Evolutionary conservation across 768 basidiomycete genomes (phyloP), one percentile per base, ranked within the genome.

Genomic region (Boletus vinaceobasis): DNA sequence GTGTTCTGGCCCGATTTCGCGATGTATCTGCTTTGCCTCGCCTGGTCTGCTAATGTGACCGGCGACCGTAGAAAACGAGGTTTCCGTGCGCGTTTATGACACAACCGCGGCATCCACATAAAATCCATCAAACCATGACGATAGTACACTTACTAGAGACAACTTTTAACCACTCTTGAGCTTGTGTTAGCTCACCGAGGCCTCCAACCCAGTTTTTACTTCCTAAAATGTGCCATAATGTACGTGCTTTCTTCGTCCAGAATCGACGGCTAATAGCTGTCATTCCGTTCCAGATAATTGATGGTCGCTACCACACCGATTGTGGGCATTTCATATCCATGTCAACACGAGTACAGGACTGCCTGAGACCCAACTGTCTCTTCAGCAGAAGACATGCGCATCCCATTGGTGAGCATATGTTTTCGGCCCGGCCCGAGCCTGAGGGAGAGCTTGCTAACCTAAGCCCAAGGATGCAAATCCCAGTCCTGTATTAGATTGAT

Each of bases 261-360:
- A 37, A 45, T 37, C n/a, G n/a, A 29, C 26, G 15, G 23, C 56
- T 53, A 36, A 56, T 42, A 4, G 13, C 17, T 33, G 27, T 42
- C 36, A 35, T 49, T 27, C 44, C 32, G 31, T 43, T 55, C 35
- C 60, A 90, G 88, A 78, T 90, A 59, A 83, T 88, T 56, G 88
- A 90, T 66, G 88, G 88, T 52, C 83, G 87, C 60, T 87, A 77
- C 70, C 81, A 88, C 72, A 81, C 83, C 15, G 68, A 71, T 50
- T 90, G 88, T 69, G 79, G 81, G 9, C 87, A 90, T 69, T 90
- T 90, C 69, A 73, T 82, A 55, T 79, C 82, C 50, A 86, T 90
- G 82, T 80, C 85, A 42, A 87, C 87, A 19, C 79, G 76, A 52
- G 69, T 79, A 45, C 81, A 87, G 62, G 88, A 90, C 65, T 90